Percentiles rank a stretch among this genome's conserved stretches.
Evolutionary conservation across 2,329 filamentous ascomycete genomes (phyloP).

Genomic region (Tolypocladium nubicola): DNA sequence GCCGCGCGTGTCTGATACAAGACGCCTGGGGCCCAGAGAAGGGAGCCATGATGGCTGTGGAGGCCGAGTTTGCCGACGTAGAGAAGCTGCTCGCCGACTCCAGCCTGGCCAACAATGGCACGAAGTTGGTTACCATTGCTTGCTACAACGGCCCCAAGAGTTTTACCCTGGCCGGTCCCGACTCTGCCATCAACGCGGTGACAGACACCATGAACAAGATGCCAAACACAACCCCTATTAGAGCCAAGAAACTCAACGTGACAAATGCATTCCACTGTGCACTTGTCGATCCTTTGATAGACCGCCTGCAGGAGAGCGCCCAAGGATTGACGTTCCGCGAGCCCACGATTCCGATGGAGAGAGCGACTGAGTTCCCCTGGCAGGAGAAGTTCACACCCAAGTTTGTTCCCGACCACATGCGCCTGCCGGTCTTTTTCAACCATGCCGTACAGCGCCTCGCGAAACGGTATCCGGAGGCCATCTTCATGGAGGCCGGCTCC

Average conservation of each 20-base stretch:
- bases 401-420: slow-evolving; percentile 24
- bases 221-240: not conserved
- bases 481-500: slow-evolving; percentile 29
- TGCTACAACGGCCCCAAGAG: slow-evolving; percentile 34
- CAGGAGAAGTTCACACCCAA: not conserved
- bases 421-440: slow-evolving; percentile 32
- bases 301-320: slow-evolving; percentile 13
- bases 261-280: slow-evolving; percentile 37
- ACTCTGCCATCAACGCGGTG: slow-evolving; percentile 16
- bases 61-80: slow-evolving; percentile 14
- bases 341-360: slow-evolving; percentile 4
- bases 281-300: slow-evolving; percentile 24
- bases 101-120: slow-evolving; percentile 9
- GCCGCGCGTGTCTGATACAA: slow-evolving; percentile 17
- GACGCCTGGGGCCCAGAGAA: slow-evolving; percentile 22
- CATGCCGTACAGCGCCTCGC: slow-evolving; percentile 29
- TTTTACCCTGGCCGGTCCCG: slow-evolving; percentile 29
- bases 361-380: not conserved
- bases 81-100: not conserved
- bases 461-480: slow-evolving; percentile 12
- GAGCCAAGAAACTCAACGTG: slow-evolving; percentile 27
- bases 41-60: slow-evolving; percentile 28
- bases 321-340: slow-evolving; percentile 1
- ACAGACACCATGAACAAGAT: not conserved
- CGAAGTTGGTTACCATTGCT: slow-evolving; percentile 22